These are phyloP conservation scores for Candida frijolesensis DNA, from an alignment of 1,139 yeast genomes.

Conservation along the genomic window DNA sequence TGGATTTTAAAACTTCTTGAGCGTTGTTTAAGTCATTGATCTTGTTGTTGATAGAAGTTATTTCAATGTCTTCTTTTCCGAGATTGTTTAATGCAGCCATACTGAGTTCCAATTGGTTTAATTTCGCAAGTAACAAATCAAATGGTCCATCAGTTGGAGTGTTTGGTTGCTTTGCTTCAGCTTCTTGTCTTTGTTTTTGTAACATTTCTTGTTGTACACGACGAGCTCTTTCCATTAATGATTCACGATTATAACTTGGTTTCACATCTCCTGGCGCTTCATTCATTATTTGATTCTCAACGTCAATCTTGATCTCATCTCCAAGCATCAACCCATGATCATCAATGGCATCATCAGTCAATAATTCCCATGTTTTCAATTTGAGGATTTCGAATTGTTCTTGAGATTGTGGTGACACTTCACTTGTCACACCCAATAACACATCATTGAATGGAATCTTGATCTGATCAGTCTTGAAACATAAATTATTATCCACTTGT, in stretches of 20 bases:
- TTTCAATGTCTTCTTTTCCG: slow-evolving; percentile 3
- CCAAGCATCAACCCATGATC: slow-evolving; percentile 58
- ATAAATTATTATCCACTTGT: slow-evolving; percentile 69
- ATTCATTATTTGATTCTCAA: slow-evolving; percentile 20
- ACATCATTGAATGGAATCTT: slow-evolving; percentile 35
- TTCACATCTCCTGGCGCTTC: slow-evolving; percentile 9
- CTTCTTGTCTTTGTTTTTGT: slow-evolving; percentile 13
- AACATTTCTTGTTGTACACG: slow-evolving; percentile 25
- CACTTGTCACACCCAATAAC: slow-evolving; percentile 56
- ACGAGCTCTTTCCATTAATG: slow-evolving; percentile 42
- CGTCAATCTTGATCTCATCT: slow-evolving; percentile 37
- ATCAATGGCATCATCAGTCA: slow-evolving; percentile 57
- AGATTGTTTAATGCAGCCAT: neutral
- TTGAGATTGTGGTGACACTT: slow-evolving; percentile 34
- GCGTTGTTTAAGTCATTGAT: slow-evolving; percentile 4
- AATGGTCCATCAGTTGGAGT: slow-evolving; percentile 2
- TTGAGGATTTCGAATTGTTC: slow-evolving; percentile 65
- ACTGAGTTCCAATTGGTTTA: slow-evolving; percentile 8
- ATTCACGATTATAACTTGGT: slow-evolving; percentile 28
- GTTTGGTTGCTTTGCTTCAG: neutral
- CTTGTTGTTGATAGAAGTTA: neutral
- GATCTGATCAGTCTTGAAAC: slow-evolving; percentile 64
- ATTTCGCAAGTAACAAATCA: slow-evolving; percentile 5
- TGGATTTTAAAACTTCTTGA: slow-evolving; percentile 2
- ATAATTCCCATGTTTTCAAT: slow-evolving; percentile 53